phyloP scores from a whole-genome alignment of 148 eudicot species.

The Drosera capensis region DNA sequence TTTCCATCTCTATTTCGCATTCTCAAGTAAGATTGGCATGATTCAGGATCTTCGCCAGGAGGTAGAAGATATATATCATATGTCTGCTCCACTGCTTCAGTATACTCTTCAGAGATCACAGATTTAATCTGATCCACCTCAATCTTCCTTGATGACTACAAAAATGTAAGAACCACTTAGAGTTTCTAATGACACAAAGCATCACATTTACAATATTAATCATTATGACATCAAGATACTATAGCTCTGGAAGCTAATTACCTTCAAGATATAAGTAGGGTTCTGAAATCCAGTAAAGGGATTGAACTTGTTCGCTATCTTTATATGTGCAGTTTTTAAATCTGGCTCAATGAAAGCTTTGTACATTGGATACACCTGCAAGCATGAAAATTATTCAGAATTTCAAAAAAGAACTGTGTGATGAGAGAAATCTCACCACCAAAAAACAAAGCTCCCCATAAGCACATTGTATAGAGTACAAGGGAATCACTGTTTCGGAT shows the following conservation, averaged over 20 bases:
- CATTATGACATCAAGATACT: too few species aligned
- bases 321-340: background rate
- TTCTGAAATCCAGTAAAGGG: background rate
- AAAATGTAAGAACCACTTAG: background rate
- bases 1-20: too few species aligned
- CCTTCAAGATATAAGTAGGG: background rate
- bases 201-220: background rate
- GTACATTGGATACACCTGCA: background rate
- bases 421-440: background rate
- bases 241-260: background rate
- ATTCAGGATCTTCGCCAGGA: background rate
- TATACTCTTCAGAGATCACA: background rate
- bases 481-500: constrained; percentile 32
- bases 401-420: too few species aligned
- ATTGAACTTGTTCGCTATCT: background rate
- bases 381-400: background rate
- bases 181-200: background rate
- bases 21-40: background rate
- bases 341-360: background rate
- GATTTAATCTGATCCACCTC: background rate
- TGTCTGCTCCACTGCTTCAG: background rate
- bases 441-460: too few species aligned
- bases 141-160: background rate
- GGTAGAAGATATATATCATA: background rate
- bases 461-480: background rate